Evolutionary conservation across 139 green algal genomes (phyloP).

Genomic region (Micractinium sp.): DNA sequence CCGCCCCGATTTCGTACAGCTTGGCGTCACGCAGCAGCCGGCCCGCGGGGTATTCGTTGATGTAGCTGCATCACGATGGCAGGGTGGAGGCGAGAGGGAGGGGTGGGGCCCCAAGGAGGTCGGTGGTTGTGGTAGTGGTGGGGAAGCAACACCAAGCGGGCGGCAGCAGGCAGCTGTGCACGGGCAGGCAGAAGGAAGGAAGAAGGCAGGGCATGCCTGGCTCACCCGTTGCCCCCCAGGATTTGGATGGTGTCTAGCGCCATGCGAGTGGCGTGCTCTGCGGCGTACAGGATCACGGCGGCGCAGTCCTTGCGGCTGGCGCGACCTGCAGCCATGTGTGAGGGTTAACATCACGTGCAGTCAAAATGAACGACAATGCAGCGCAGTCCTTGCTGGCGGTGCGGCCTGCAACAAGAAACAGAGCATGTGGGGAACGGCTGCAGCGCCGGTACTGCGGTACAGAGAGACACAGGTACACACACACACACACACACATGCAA

Average conservation of each 20-base stretch:
- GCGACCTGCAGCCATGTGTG: neutral
- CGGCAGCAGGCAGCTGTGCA: neutral
- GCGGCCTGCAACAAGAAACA: neutral
- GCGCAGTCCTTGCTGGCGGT: slow-evolving; percentile 78
- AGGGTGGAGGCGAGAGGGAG: neutral
- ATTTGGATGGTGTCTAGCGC: slow-evolving; percentile 92
- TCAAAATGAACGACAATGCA: slow-evolving; percentile 51
- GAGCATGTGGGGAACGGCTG: too few relatives aligned
- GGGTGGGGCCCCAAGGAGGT: neutral
- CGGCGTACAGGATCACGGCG: slow-evolving; percentile 86
- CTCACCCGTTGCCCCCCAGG: slow-evolving; percentile 89
- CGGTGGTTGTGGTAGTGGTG: neutral
- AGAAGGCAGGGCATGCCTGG: neutral
- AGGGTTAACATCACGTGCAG: slow-evolving; percentile 60
- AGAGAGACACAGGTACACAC: neutral
- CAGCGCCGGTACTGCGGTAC: too few relatives aligned
- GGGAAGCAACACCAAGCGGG: neutral
- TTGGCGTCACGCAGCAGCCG: slow-evolving; percentile 93
- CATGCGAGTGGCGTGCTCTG: slow-evolving; percentile 82
- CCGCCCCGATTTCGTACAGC: slow-evolving; percentile 96
- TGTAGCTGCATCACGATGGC: slow-evolving; percentile 65
- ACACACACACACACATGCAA: neutral
- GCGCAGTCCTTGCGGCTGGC: slow-evolving; percentile 83
- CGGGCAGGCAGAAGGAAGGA: neutral
- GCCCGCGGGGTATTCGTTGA: slow-evolving; percentile 92